Evolutionary conservation across 2,329 filamentous ascomycete species (phyloP), one percentile per base, ranked within the genome.

Genomic region (Aspergillus versicolor): DNA sequence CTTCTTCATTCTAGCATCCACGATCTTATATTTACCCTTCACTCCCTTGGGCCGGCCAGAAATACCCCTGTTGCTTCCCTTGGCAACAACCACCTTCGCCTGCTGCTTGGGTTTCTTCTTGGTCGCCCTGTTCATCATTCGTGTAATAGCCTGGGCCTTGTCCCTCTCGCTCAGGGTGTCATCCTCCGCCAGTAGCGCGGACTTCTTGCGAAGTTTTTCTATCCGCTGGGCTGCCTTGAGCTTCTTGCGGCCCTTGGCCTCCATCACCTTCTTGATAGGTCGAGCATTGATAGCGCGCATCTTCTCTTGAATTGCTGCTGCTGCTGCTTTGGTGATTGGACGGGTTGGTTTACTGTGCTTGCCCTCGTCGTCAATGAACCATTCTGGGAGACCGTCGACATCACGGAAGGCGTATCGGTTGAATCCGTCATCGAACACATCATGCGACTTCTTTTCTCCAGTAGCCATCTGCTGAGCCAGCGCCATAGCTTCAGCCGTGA

Each of bases 401-500:
- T 97, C 93, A 51, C 92, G 91, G 79, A 96, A 92, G 3, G 92
- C 85, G 71, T 89, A 90, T 73, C 91, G 94, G 80, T 96, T 97
- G 83, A 94, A 99, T 41, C 87, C 88, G 60, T 97, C 93, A 69
- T 99, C 95, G 45, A 93, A 79, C 5, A 96, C 79, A 65, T 97
- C 91, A 54, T 88, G 76, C 45, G 85, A 88, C 0, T 88, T 89
- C 74, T 88, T 92, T 71, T 93, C 84, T 44, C 93, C 93, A 0
- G 89, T 91, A 3, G 92, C 94, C 58, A 99, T 87, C 70, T 91
- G 85, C 63, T 97, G 94, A 0, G 94, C 95, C 15, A 99, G 83
- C 0, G 93, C 95, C 94, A 99, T 99, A 62, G 95, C 94, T 80
- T 99, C 94, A 5, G 92, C 94, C n/a, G 94, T 99, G 70, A 97